Evolutionary conservation across 495 filamentous ascomycete species (phyloP), one percentile per base, ranked within the genome.

Genomic region (Trichoderma orchidacearum): DNA sequence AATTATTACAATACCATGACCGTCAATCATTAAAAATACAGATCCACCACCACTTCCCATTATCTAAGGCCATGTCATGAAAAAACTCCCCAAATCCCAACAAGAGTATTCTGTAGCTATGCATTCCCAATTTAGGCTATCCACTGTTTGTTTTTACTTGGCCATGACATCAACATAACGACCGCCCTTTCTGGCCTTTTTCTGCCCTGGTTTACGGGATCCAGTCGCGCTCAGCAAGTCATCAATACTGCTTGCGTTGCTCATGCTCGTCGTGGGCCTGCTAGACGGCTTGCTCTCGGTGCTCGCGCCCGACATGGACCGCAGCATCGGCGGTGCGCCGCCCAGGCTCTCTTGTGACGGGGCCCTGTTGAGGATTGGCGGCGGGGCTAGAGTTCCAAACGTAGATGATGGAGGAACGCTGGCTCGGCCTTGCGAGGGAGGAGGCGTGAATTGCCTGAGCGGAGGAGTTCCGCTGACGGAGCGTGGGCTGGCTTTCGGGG

Each of bases 81-180:
- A 36, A 9, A 53, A 31, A 25, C 12, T 11, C 12, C 30, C 21
- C 15, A 6, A 53, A 18, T 3, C 11, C 30, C 27, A 25, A 30
- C 32, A 31, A n/a, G 8, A 23, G 27, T 8, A 25, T 30, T 28
- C 28, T 3, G 28, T 21, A 25, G 27, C 12, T 34, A n/a, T 53
- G 31, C 18, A 25, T n/a, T 3, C 29, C 11, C 17, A n/a, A n/a
- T n/a, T n/a, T n/a, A n/a, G n/a, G n/a, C n/a, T n/a, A n/a, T n/a
- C n/a, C 27, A 18, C 52, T 59, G 25, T 38, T 31, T 6, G 30
- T 27, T 31, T 45, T 59, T 69, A 75, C 58, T 78, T 75, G 6
- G 83, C 86, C 90, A 96, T 95, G 57, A 95, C 88, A 78, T 96
- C 90, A 23, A 96, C 80, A 78, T 96, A 96, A 28, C 87, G 72